These are phyloP conservation scores for Cyberlindnera euphorbiiphila DNA, from an alignment of 805 yeast species.

Conservation along the genomic window DNA sequence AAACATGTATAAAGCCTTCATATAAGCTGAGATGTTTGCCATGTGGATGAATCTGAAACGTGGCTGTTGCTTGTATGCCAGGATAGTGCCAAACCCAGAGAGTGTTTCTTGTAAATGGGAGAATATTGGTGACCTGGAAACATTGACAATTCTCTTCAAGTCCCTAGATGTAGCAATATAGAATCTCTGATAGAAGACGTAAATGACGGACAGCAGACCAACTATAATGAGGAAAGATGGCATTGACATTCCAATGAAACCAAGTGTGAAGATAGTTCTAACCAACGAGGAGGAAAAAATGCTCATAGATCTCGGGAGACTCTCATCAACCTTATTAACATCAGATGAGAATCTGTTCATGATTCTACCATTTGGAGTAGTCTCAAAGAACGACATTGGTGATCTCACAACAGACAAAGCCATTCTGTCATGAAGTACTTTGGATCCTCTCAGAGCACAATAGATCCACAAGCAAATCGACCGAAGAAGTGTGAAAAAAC, in stretches of 20 bases:
- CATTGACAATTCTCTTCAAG: slow-evolving; percentile 66
- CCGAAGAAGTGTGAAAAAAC: slow-evolving; percentile 43
- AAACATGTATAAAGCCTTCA: slow-evolving; percentile 64
- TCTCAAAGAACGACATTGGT: slow-evolving; percentile 66
- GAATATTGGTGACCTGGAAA: slow-evolving; percentile 71
- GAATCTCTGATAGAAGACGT: slow-evolving; percentile 65
- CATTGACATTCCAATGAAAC: slow-evolving; percentile 48
- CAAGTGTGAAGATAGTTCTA: slow-evolving; percentile 45
- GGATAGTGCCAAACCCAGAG: slow-evolving; percentile 71
- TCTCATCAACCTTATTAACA: slow-evolving; percentile 51
- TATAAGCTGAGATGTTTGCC: slow-evolving; percentile 69
- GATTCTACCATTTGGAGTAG: slow-evolving; percentile 65
- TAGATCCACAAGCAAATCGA: slow-evolving; percentile 46
- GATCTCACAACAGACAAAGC: slow-evolving; percentile 48
- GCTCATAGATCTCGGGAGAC: slow-evolving; percentile 50
- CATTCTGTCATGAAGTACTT: slow-evolving; percentile 53
- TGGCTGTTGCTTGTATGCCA: slow-evolving; percentile 66
- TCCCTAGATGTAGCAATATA: slow-evolving; percentile 74
- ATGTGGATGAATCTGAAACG: slow-evolving; percentile 62
- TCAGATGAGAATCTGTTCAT: slow-evolving; percentile 65
- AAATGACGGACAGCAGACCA: slow-evolving; percentile 44
- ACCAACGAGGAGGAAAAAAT: slow-evolving; percentile 43
- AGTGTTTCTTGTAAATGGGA: slow-evolving; percentile 82
- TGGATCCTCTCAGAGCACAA: slow-evolving; percentile 56
- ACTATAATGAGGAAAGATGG: slow-evolving; percentile 52